A percentile compares a stretch with the other conserved stretches of the same genome.
Conservation (phyloP, 176 grass and related monocot species). For the Secale cereale region DNA sequence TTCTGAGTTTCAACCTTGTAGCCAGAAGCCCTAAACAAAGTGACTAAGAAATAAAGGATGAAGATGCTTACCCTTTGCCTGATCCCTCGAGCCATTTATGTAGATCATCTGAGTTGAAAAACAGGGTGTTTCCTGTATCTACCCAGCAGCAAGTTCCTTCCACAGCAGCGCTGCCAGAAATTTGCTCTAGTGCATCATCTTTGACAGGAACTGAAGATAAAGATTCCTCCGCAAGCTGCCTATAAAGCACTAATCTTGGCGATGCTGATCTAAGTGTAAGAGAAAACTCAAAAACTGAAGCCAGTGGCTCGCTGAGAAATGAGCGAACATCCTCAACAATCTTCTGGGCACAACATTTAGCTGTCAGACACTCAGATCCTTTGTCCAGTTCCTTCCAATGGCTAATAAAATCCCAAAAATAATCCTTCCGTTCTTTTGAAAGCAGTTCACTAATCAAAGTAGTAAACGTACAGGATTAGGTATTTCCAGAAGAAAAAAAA, state of each 20-base stretch:
- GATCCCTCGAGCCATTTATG: conserved; percentile 63
- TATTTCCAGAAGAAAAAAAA: conserved; percentile 10
- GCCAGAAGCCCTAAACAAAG: conserved; percentile 32
- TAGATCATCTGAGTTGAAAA: conserved; percentile 63
- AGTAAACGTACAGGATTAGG: conserved; percentile 21
- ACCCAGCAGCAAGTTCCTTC: conserved; percentile 89
- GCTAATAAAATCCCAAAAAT: conserved; percentile 82
- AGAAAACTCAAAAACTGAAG: conserved; percentile 89
- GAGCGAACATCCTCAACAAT: conserved; percentile 63
- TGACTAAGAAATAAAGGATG: background rate
- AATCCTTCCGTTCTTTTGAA: conserved; percentile 74
- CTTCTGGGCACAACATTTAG: conserved; percentile 80
- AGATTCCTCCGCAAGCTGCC: conserved; percentile 82
- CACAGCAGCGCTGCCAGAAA: conserved; percentile 32
- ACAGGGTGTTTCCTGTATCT: conserved; percentile 63
- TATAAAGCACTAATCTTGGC: conserved; percentile 80
- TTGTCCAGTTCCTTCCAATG: conserved; percentile 76
- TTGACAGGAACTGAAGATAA: conserved; percentile 60
- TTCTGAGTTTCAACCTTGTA: conserved; percentile 20
- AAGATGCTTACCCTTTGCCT: conserved; percentile 50
- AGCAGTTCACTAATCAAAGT: conserved; percentile 64
- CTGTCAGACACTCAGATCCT: conserved; percentile 72
- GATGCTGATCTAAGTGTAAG: conserved; percentile 91
- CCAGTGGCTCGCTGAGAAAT: conserved; percentile 66
- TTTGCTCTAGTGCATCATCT: conserved; percentile 33